A percentile compares a stretch with the other conserved stretches of the same genome.
phyloP scores from a whole-genome alignment of 2,329 filamentous ascomycete species.

The Aspergillus sp. region DNA sequence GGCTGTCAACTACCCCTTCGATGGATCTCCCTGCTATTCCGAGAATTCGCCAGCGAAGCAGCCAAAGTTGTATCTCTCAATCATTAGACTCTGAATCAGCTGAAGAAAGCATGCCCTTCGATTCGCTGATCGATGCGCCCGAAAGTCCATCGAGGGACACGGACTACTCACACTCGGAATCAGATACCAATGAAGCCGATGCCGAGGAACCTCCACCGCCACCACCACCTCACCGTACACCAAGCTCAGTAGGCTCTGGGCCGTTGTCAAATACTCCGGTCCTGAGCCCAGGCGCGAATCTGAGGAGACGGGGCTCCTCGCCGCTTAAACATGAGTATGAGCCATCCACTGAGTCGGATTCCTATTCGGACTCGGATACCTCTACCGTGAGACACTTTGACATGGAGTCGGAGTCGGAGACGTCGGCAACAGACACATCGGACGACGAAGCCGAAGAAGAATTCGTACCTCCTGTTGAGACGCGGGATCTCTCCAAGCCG shows the following conservation, averaged over 20 bases:
- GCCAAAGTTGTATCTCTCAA: conserved; percentile 22
- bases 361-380: conserved; percentile 46
- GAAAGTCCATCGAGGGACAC: conserved; percentile 19
- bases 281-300: conserved; percentile 40
- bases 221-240: conserved; percentile 44
- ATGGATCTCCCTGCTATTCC: conserved; percentile 36
- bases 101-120: conserved; percentile 20
- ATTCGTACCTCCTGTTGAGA: conserved; percentile 12
- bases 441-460: conserved; percentile 50
- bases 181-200: conserved; percentile 14
- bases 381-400: conserved; percentile 48
- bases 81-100: conserved; percentile 14
- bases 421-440: conserved; percentile 42
- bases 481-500: conserved; percentile 31
- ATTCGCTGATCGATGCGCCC: conserved; percentile 10
- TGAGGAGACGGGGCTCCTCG: conserved; percentile 70
- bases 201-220: conserved; percentile 29
- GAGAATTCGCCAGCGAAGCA: conserved; percentile 32
- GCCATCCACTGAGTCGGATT: conserved; percentile 64
- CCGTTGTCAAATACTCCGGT: conserved; percentile 33
- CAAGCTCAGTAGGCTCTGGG: conserved; percentile 40
- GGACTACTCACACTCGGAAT: conserved; percentile 18
- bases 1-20: conserved; percentile 40
- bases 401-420: conserved; percentile 37
- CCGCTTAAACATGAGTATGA: conserved; percentile 96